phyloP scores from a whole-genome alignment of 192 early-diverging fungal genomes.

The Linnemannia hyalina region DNA sequence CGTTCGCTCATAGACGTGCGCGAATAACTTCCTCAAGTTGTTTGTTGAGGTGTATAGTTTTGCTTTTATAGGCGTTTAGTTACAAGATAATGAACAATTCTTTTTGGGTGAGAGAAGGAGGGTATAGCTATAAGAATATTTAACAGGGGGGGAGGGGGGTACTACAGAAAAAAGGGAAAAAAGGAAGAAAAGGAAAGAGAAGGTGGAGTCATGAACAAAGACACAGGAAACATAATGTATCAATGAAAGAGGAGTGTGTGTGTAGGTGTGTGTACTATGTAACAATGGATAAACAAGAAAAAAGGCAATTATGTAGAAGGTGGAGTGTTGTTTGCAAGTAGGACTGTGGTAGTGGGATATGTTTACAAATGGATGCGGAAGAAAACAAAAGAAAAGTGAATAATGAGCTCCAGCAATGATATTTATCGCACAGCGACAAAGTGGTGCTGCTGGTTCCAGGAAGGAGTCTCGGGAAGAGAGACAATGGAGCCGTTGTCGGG shows the following conservation, averaged over 20 bases:
- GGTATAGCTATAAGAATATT: not conserved
- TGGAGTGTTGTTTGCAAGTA: not conserved
- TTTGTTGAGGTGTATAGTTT: too few relatives aligned
- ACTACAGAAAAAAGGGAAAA: not conserved
- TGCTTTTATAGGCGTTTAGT: too few relatives aligned
- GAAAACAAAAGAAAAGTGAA: not conserved
- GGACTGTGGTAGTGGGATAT: not conserved
- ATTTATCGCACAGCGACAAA: conserved; percentile 60
- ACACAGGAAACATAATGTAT: not conserved
- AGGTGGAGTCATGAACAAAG: not conserved
- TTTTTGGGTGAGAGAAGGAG: not conserved
- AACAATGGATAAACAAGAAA: not conserved
- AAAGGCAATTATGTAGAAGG: not conserved
- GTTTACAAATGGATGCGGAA: conserved; percentile 7
- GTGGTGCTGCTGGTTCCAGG: conserved; percentile 52
- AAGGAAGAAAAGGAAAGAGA: not conserved
- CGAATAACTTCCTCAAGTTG: too few relatives aligned
- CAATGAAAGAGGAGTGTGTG: not conserved
- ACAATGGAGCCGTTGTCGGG: conserved; percentile 52
- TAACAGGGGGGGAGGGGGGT: not conserved
- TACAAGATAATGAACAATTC: not conserved
- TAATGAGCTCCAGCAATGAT: too few relatives aligned
- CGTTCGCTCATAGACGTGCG: not conserved
- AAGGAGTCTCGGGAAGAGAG: conserved; percentile 35
- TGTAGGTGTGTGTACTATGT: not conserved